Evolutionary conservation across 805 yeast species (phyloP), one percentile per base, ranked within the genome.

Genomic region (Helenozyma rhizophorensis): DNA sequence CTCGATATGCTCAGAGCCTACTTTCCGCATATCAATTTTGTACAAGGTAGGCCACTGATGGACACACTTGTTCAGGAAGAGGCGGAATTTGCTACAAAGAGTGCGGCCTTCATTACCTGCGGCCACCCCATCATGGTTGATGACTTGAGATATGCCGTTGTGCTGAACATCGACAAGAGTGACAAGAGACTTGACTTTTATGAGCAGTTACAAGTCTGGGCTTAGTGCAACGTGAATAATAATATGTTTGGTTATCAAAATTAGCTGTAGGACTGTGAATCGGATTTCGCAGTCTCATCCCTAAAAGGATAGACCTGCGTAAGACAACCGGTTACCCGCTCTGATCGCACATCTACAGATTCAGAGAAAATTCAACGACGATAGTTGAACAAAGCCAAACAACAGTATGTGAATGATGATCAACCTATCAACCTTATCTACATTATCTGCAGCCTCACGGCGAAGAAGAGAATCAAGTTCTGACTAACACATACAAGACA

Each of bases 11-110:
- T 42, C 25, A 30, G 27, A 21, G 24, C 26, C 4, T 33, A 47
- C 26, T 43, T 50, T 28, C 40, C 47, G 2, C 47, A 48, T 25
- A 22, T 53, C 4, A 31, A 28, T 2, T 45, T 53, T 37, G 32
- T 28, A n/a, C 43, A 39, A 5, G 54, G 50, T 23, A 61, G 83
- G 43, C 84, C 86, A 1, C 49, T 61, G 31, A 37, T 78, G 25
- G 55, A 55, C 1, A 47, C 48, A 3, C 36, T 76, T 3, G 61
- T 78, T 0, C 36, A 42, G 3, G 36, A 56, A 1, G 70, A 64
- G 28, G 51, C 71, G 5, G 47, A 55, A 6, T 56, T 58, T 14
- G 55, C 71, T 1, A 25, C 40, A 1, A 72, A 77, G 0, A 60
- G 79, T 3, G 51, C 70, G n/a, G 56, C 58, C 9, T 58, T 58